Conservation (phyloP, 2,329 filamentous ascomycete genomes). For the Fusarium tjaetaba region DNA sequence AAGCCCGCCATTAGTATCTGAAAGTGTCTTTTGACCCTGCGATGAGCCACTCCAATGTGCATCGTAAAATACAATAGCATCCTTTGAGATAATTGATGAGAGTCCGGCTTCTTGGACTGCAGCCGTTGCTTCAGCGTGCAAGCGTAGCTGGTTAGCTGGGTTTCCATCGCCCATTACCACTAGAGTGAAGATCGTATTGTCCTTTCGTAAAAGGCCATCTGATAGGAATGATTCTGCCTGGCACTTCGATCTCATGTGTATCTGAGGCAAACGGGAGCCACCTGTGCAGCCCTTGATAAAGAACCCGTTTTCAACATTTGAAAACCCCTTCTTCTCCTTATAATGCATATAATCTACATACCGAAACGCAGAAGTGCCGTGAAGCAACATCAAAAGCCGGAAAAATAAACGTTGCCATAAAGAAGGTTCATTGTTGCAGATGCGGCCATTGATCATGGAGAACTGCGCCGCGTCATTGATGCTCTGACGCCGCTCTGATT, state of each 20-base stretch:
- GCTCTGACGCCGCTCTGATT: background rate
- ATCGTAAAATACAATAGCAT: background rate
- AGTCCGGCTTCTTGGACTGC: background rate
- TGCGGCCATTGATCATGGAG: background rate
- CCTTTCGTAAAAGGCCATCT: background rate
- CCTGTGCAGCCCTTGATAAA: background rate
- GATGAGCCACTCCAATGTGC: background rate
- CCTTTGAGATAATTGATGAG: background rate
- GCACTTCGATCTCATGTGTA: background rate
- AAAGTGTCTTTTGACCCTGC: accelerated
- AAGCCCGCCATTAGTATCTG: background rate
- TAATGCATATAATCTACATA: background rate
- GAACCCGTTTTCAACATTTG: background rate
- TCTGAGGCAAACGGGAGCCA: background rate
- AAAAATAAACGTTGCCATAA: background rate
- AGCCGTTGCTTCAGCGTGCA: background rate
- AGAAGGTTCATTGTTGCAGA: background rate
- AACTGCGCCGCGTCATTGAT: background rate
- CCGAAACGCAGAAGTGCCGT: background rate
- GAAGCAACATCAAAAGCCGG: background rate
- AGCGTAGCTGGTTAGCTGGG: accelerated
- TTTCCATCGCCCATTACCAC: background rate
- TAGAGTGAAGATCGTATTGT: background rate
- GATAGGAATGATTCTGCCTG: background rate
- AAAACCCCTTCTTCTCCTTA: background rate